Evolutionary conservation across 768 basidiomycete genomes (phyloP), one percentile per base, ranked within the genome.

Genomic region (Macrolepiota dolichaula): DNA sequence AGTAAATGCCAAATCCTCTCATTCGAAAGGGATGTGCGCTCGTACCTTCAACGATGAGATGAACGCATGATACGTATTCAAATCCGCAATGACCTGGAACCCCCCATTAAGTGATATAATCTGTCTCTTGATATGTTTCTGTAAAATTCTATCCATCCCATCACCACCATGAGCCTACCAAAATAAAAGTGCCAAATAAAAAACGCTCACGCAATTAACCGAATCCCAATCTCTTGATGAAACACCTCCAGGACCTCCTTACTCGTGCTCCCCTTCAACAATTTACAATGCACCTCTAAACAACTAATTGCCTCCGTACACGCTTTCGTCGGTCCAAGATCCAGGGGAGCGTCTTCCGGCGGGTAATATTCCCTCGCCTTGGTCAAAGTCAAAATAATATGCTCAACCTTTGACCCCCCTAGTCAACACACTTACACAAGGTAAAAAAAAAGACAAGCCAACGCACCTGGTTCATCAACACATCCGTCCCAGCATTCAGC

Each of bases 241-340:
- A 99, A 98, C 3, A 99, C 96, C 69, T 98, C 97, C 36, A 99
- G 76, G 2, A 98, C 95, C 66, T 98, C 96, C 71, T 93, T 91
- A 70, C 90, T 96, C 51, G 96, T 96, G 64, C 92, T 97, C 0
- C 96, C 96, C 64, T 89, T 91, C 53, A 99, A 75, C 51, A 98
- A 79, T 65, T 89, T 89, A 69, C 96, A 96, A 72, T 99, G 97
- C 77, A 82, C 86, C 70, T 94, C 87, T 29, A 99, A 77, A 69
- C 94, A 97, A 61, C 81, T 83, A 65, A 98, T 94, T 1, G 94
- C 92, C 67, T 96, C 92, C n/a, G 72, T 81, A 69, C 96, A 98
- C 5, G 94, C 95, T 59, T 81, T 77, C 0, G 96, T 96, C 0
- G 96, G 91, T 0, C 87, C 86, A 2, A 98, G 80, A 37, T 98